These are phyloP conservation scores for Quercus lobata DNA, from an alignment of 331 rosid genomes.

Conservation along the genomic window DNA sequence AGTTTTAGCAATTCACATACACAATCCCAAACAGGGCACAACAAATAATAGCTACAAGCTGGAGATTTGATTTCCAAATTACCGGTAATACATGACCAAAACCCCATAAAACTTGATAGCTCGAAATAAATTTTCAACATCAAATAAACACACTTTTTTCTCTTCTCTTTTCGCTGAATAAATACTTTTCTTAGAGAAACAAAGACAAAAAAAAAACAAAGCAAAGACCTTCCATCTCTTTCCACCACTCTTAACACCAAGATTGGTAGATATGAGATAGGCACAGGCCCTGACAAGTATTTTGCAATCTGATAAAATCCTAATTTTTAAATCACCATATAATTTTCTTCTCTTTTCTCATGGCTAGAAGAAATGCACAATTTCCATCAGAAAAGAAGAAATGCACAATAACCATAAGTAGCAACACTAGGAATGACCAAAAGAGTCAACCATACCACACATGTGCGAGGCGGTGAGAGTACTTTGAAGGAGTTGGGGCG, in stretches of 20 bases:
- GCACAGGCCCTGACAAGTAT: background rate
- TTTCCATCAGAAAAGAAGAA: background rate
- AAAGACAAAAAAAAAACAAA: no score
- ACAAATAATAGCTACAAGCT: background rate
- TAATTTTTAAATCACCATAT: background rate
- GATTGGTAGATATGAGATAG: no score
- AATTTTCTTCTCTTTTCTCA: background rate
- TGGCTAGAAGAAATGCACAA: background rate
- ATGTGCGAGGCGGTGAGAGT: slow-evolving; percentile 74
- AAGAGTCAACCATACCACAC: slow-evolving; percentile 56
- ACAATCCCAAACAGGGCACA: no score
- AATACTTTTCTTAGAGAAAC: no score
- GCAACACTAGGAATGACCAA: background rate
- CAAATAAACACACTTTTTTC: background rate
- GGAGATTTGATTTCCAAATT: background rate
- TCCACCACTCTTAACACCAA: no score
- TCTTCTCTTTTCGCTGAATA: no score
- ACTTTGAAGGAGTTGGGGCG: slow-evolving; percentile 94
- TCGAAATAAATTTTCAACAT: background rate
- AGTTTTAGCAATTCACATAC: slow-evolving; percentile 14
- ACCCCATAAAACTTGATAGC: background rate
- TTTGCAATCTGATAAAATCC: background rate
- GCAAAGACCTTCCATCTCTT: no score
- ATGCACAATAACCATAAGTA: no score
- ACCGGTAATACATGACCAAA: background rate